These are phyloP conservation scores for Apophysomyces sp. DNA, from an alignment of 371 early-diverging fungal species.

Conservation along the genomic window DNA sequence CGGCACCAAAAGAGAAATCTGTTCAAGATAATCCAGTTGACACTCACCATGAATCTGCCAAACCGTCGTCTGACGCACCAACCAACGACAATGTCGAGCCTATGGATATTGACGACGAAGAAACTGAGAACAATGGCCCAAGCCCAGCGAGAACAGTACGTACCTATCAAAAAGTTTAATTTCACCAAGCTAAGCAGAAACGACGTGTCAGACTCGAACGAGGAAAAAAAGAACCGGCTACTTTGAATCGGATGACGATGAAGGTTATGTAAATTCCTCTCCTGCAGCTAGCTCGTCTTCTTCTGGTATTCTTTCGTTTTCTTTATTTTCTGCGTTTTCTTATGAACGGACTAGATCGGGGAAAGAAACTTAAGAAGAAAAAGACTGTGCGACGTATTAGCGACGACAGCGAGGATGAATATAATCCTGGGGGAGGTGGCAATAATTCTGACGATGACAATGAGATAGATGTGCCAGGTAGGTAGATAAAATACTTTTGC, in stretches of 20 bases:
- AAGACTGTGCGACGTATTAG: conserved; percentile 13
- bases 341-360: background rate
- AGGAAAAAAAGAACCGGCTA: conserved; percentile 7
- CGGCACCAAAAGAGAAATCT: conserved; percentile 7
- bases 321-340: background rate
- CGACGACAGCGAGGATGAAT: conserved; percentile 35
- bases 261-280: conserved; percentile 18
- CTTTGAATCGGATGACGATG: conserved; percentile 34
- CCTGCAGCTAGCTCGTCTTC: background rate
- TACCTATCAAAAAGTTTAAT: conserved; percentile 1
- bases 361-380: conserved; percentile 16
- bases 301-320: background rate
- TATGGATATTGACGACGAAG: conserved; percentile 5
- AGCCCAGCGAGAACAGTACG: background rate
- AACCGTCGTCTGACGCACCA: background rate
- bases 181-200: background rate
- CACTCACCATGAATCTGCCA: background rate
- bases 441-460: conserved; percentile 27
- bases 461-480: conserved; percentile 28
- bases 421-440: conserved; percentile 28
- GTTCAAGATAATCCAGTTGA: conserved; percentile 1
- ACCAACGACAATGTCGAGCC: conserved; percentile 10
- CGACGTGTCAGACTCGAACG: background rate
- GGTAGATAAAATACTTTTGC: background rate
- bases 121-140: conserved; percentile 4